These are phyloP conservation scores for Lactarius akahatsu DNA, from an alignment of 768 basidiomycete species.

Conservation along the genomic window DNA sequence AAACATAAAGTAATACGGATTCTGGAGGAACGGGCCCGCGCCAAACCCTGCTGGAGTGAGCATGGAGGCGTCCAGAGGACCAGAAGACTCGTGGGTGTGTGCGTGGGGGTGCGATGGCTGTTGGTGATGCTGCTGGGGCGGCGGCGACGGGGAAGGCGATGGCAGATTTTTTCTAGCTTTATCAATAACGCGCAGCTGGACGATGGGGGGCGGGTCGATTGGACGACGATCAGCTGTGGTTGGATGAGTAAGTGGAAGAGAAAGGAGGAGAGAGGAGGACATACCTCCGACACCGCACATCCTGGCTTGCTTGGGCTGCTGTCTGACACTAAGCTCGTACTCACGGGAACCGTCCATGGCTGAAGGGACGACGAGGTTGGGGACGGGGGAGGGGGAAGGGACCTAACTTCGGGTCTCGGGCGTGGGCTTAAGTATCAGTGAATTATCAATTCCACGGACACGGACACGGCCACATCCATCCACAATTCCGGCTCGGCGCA, in stretches of 20 bases:
- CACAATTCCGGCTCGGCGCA: conserved; percentile 20
- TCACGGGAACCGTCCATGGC: conserved; percentile 51
- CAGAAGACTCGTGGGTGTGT: conserved; percentile 14
- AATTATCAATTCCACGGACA: conserved; percentile 27
- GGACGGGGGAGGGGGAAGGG: conserved; percentile 26
- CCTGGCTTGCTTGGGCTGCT: conserved; percentile 88
- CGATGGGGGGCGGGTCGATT: conserved; percentile 94
- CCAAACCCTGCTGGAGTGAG: conserved; percentile 37
- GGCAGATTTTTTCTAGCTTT: conserved; percentile 41
- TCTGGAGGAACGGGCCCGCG: conserved; percentile 70
- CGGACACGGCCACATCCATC: conserved; percentile 21
- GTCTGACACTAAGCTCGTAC: conserved; percentile 82
- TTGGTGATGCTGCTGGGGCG: conserved; percentile 19
- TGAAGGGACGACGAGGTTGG: conserved; percentile 4
- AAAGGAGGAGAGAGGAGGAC: conserved; percentile 24
- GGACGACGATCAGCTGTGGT: conserved; percentile 84
- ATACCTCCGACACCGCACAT: conserved; percentile 90
- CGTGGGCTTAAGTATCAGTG: conserved; percentile 25
- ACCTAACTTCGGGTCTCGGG: conserved; percentile 27
- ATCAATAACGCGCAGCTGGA: conserved; percentile 89
- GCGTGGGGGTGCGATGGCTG: conserved; percentile 17
- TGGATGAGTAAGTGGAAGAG: not conserved
- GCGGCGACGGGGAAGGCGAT: conserved; percentile 29
- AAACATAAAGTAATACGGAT: conserved; percentile 96
- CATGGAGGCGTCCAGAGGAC: conserved; percentile 24